Conservation (phyloP, 176 grass and related monocot species). For the Oryza nivara region DNA sequence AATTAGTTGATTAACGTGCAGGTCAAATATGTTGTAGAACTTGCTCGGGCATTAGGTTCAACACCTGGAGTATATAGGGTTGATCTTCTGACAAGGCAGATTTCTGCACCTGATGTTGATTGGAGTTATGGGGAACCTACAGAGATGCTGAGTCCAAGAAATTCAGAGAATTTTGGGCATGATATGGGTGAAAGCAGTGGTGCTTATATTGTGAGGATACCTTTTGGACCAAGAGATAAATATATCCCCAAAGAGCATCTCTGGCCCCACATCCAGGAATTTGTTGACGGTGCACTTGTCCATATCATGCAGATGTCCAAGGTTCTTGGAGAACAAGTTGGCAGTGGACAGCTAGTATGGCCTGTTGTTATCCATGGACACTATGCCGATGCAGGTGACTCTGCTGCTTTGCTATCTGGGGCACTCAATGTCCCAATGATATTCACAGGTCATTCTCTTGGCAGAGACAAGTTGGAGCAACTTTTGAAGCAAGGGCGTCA, state of each 20-base stretch:
- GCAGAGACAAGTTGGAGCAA: constrained; percentile 86
- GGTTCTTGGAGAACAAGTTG: constrained; percentile 83
- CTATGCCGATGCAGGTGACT: constrained; percentile 91
- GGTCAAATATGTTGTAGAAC: constrained; percentile 92
- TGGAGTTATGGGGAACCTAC: constrained; percentile 84
- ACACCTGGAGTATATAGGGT: constrained; percentile 84
- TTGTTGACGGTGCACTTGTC: constrained; percentile 83
- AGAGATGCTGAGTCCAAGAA: constrained; percentile 67
- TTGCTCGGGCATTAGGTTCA: constrained; percentile 72
- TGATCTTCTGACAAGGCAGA: constrained; percentile 72
- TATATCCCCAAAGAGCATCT: constrained; percentile 80
- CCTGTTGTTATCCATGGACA: constrained; percentile 83
- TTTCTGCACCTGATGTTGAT: constrained; percentile 70
- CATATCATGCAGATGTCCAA: constrained; percentile 79
- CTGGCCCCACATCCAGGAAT: constrained; percentile 88
- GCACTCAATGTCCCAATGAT: constrained; percentile 90
- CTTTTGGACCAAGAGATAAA: constrained; percentile 79
- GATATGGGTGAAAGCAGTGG: constrained; percentile 71
- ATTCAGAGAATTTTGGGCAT: constrained; percentile 50
- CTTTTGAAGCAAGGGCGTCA: constrained; percentile 84
- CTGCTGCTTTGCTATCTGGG: constrained; percentile 81
- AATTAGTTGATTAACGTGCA: constrained; percentile 37
- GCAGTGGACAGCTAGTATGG: constrained; percentile 66
- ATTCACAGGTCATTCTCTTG: constrained; percentile 87
- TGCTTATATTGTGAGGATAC: constrained; percentile 88